A percentile compares a stretch with the other conserved stretches of the same genome.
Conservation (phyloP, 202 grass and related monocot genomes). For the Saccharum hybrid region DNA sequence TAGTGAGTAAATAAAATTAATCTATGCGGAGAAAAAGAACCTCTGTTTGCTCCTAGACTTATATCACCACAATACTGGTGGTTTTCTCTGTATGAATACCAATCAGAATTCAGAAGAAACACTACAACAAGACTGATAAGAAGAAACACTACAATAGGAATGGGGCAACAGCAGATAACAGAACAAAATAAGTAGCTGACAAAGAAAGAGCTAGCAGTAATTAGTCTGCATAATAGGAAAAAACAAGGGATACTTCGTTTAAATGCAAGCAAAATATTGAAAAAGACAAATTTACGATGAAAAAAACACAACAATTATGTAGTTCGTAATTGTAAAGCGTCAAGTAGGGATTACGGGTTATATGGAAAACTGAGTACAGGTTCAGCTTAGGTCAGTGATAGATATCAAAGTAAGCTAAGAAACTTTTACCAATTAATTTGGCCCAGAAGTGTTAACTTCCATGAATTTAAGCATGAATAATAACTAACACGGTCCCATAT, state of each 20-base stretch:
- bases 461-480: background rate
- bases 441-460: background rate
- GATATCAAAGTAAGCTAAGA: background rate
- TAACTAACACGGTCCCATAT: constrained; percentile 22
- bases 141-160: background rate
- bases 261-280: background rate
- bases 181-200: background rate
- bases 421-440: constrained; percentile 1
- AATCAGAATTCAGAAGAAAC: constrained; percentile 10
- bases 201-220: background rate
- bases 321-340: background rate
- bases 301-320: background rate
- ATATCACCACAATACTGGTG: background rate
- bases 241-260: background rate
- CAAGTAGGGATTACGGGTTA: background rate
- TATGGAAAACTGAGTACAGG: background rate
- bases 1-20: constrained; percentile 10
- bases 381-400: constrained; percentile 11
- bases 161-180: constrained; percentile 9
- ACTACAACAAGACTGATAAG: background rate
- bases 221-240: background rate
- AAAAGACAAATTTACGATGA: background rate
- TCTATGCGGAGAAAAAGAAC: background rate
- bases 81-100: constrained; percentile 22
- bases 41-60: background rate